Evolutionary conservation across 2,329 filamentous ascomycete genomes (phyloP).

Genomic region (Pseudofabraea citricarpa): DNA sequence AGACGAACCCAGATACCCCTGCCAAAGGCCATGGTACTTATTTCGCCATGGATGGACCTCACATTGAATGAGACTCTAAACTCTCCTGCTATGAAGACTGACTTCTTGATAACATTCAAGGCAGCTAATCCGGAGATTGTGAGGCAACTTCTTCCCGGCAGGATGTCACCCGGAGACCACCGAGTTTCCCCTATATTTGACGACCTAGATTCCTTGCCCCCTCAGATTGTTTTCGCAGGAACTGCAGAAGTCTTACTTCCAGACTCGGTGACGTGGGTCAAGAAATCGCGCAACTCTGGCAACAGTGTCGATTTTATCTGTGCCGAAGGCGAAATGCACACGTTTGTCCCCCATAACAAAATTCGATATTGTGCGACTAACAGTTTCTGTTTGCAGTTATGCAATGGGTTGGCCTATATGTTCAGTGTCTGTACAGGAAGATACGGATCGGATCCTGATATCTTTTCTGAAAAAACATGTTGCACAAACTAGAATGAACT

Average conservation of each 20-base stretch:
- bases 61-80: not conserved
- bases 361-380: too few species aligned
- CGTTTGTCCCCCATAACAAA: too few species aligned
- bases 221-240: not conserved
- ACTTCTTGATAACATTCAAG: constrained; percentile 1
- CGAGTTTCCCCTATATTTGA: constrained; percentile 1
- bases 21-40: constrained; percentile 1
- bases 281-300: not conserved
- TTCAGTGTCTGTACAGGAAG: not conserved
- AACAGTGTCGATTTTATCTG: not conserved
- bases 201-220: not conserved
- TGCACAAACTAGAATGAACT: not conserved
- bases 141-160: not conserved
- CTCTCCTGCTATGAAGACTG: constrained; percentile 1
- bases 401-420: constrained; percentile 3
- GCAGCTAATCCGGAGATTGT: constrained; percentile 2
- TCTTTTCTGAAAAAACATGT: not conserved
- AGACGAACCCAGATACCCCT: not conserved
- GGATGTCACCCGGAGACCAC: not conserved
- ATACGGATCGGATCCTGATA: constrained; percentile 2
- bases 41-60: constrained; percentile 2
- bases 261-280: not conserved
- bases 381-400: too few species aligned
- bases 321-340: constrained; percentile 3
- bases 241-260: constrained; percentile 1